Conservation (phyloP, 192 early-diverging fungal genomes). For the Coemansia sp. region DNA sequence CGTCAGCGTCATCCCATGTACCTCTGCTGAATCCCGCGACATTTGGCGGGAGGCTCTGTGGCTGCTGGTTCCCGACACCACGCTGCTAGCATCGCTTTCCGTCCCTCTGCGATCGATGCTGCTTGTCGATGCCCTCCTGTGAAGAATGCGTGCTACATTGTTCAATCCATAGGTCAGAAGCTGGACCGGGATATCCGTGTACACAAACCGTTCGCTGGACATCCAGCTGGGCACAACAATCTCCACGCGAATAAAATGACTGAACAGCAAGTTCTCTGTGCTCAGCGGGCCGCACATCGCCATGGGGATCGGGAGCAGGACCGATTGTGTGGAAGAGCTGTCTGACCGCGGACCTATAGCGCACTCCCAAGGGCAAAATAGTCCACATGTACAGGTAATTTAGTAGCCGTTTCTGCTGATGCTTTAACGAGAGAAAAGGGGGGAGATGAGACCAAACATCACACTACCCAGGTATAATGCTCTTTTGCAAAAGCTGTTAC, state of each 20-base stretch:
- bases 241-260: constrained; percentile 47
- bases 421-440: too few relatives aligned
- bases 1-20: constrained; percentile 5
- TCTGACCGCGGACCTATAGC: constrained; percentile 28
- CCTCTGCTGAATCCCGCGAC: constrained; percentile 15
- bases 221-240: constrained; percentile 42
- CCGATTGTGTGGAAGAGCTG: constrained; percentile 13
- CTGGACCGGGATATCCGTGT: constrained; percentile 43
- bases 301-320: constrained; percentile 28
- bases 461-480: background rate
- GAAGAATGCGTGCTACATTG: constrained; percentile 21
- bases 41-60: background rate
- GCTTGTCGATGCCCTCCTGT: constrained; percentile 20
- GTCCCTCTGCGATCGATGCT: constrained; percentile 13
- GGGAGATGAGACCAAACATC: background rate
- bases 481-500: too few relatives aligned
- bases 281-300: constrained; percentile 28
- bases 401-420: too few relatives aligned
- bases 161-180: constrained; percentile 36
- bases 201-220: constrained; percentile 44
- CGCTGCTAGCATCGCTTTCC: constrained; percentile 25
- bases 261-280: constrained; percentile 40
- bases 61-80: constrained; percentile 32
- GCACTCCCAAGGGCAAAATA: background rate
- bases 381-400: too few relatives aligned